phyloP scores from a whole-genome alignment of 2,329 filamentous ascomycete genomes.

The Daldinia sp. region DNA sequence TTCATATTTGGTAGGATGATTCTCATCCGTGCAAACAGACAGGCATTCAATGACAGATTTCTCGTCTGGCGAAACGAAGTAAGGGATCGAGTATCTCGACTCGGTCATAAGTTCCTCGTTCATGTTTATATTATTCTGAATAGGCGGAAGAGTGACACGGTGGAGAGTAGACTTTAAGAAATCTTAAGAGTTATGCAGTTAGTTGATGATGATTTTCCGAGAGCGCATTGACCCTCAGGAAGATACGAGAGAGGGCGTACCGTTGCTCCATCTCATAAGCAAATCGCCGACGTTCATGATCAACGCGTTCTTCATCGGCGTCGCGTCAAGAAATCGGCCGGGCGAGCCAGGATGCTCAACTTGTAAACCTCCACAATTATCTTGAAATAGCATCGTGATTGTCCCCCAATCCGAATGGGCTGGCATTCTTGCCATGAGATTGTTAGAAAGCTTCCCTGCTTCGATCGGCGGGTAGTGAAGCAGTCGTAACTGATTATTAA shows the following conservation, averaged over 20 bases:
- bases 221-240: neutral
- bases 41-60: constrained; percentile 61
- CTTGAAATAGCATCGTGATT: constrained; percentile 59
- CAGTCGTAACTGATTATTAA: constrained; percentile 67
- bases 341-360: constrained; percentile 51
- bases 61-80: constrained; percentile 62
- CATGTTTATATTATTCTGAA: constrained; percentile 47
- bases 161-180: constrained; percentile 62
- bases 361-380: constrained; percentile 55
- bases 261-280: constrained; percentile 53
- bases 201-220: neutral
- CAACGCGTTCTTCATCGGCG: constrained; percentile 43
- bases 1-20: constrained; percentile 58
- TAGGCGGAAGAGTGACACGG: constrained; percentile 57
- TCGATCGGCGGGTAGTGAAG: constrained; percentile 65
- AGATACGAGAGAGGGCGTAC: constrained; percentile 36
- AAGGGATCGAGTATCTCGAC: constrained; percentile 66
- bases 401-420: constrained; percentile 49
- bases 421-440: constrained; percentile 53
- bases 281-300: constrained; percentile 55
- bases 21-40: constrained; percentile 53
- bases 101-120: constrained; percentile 54
- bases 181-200: constrained; percentile 46
- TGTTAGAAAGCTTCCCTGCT: constrained; percentile 53
- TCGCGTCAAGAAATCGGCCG: constrained; percentile 50